These are phyloP conservation scores for Phytopythium sindhum DNA, from an alignment of 352 stramenopile species.

Conservation along the genomic window DNA sequence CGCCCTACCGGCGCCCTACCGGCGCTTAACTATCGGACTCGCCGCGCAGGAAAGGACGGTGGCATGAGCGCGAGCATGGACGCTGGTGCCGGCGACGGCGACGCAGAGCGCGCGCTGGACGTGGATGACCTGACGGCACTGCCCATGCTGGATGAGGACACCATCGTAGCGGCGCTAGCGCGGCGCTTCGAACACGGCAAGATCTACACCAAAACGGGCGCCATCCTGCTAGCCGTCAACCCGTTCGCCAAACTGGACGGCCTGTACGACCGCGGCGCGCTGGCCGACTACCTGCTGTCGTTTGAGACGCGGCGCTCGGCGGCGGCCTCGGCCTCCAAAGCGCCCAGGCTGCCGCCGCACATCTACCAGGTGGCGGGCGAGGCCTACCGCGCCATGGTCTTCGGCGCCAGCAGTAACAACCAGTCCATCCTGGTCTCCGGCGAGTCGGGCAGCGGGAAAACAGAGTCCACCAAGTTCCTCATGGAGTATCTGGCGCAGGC, in stretches of 20 bases:
- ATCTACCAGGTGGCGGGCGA: conserved; percentile 84
- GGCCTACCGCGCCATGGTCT: conserved; percentile 80
- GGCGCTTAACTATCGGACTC: not conserved
- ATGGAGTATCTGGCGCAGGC: conserved; percentile 86
- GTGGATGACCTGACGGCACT: conserved; percentile 84
- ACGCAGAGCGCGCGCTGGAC: conserved; percentile 31
- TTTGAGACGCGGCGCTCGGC: conserved; percentile 43
- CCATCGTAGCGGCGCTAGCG: conserved; percentile 66
- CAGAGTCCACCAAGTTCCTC: conserved; percentile 88
- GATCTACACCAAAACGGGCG: conserved; percentile 86
- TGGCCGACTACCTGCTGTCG: conserved; percentile 64
- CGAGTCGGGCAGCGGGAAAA: conserved; percentile 86
- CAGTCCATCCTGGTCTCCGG: conserved; percentile 86
- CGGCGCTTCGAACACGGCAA: conserved; percentile 64
- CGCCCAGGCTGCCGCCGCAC: conserved; percentile 55
- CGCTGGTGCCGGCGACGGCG: not conserved
- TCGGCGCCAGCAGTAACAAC: conserved; percentile 52
- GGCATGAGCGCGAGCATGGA: not conserved
- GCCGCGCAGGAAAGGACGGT: conserved; percentile 1
- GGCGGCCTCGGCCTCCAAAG: conserved; percentile 21
- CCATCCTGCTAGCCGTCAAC: conserved; percentile 82
- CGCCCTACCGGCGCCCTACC: not conserved
- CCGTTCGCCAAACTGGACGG: conserved; percentile 70
- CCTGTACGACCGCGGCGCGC: conserved; percentile 51
- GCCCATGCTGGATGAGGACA: conserved; percentile 69